phyloP scores from a whole-genome alignment of 176 grass and related monocot species.

The Triticum turgidum region DNA sequence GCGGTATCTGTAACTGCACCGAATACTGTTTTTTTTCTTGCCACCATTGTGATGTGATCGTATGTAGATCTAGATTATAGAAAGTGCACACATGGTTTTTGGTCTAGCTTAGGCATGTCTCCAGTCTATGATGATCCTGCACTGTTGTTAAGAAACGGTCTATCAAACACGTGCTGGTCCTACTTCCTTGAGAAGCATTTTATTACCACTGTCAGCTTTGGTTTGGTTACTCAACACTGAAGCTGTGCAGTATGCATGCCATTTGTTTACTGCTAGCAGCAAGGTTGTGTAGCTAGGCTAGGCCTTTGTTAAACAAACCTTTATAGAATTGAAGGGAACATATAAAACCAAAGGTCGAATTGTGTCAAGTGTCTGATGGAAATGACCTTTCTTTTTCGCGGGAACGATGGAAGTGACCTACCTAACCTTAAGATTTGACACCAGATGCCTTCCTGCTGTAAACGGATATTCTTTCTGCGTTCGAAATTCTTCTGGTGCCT shows the following conservation, averaged over 20 bases:
- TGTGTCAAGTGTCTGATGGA: not conserved
- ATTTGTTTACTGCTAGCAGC: not conserved
- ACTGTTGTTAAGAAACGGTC: not conserved
- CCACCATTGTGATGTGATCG: not conserved
- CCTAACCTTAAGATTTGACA: not conserved
- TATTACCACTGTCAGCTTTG: not conserved
- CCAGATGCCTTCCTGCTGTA: not conserved
- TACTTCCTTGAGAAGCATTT: not conserved
- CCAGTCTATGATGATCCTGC: constrained; percentile 1
- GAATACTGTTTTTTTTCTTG: not conserved
- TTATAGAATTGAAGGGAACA: not conserved
- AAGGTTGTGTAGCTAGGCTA: not conserved
- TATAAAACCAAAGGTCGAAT: not conserved
- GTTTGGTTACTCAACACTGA: not conserved
- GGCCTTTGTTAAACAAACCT: not conserved
- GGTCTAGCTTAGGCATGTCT: not conserved
- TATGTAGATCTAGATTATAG: not conserved
- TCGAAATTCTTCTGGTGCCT: not conserved
- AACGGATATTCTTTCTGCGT: not conserved
- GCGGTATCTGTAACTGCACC: not conserved
- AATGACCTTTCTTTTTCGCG: not conserved
- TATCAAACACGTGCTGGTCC: not conserved
- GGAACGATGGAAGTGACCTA: not conserved
- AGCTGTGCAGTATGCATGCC: not conserved
- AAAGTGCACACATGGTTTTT: not conserved